Conservation (phyloP, 805 yeast genomes). For the Deakozyma indianensis region DNA sequence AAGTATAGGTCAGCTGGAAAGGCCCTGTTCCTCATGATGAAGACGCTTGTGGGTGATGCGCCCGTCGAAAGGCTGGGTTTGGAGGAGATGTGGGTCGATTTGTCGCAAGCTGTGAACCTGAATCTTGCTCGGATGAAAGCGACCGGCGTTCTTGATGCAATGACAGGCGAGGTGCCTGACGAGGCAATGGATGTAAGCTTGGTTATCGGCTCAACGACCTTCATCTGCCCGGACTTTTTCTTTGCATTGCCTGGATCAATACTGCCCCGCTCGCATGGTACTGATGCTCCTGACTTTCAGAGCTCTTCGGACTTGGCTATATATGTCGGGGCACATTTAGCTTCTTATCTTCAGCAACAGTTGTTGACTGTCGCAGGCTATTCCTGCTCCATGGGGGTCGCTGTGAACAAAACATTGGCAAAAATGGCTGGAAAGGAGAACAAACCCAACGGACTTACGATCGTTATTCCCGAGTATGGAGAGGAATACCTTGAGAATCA, state of each 20-base stretch:
- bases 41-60: slow-evolving; percentile 6
- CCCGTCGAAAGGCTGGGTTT: slow-evolving; percentile 21
- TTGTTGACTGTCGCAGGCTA: slow-evolving; percentile 15
- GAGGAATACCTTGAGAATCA: slow-evolving; percentile 10
- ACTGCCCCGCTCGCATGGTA: slow-evolving; percentile 8
- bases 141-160: slow-evolving; percentile 4
- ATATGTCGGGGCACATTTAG: slow-evolving; percentile 18
- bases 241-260: slow-evolving; percentile 14
- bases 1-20: slow-evolving; percentile 19
- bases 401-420: slow-evolving; percentile 14
- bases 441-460: slow-evolving; percentile 19
- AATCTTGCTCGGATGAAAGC: slow-evolving; percentile 5
- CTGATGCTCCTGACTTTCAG: slow-evolving; percentile 3
- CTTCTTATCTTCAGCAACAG: slow-evolving; percentile 13
- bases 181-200: slow-evolving; percentile 7
- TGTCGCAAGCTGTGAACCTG: slow-evolving; percentile 9
- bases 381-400: slow-evolving; percentile 20
- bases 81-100: slow-evolving; percentile 20
- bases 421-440: slow-evolving; percentile 17
- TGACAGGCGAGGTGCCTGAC: slow-evolving; percentile 7
- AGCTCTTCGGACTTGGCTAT: slow-evolving; percentile 4
- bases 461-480: slow-evolving; percentile 13
- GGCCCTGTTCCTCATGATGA: slow-evolving; percentile 13
- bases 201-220: not conserved
- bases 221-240: slow-evolving; percentile 15